phyloP scores from a whole-genome alignment of 1,284 basidiomycete species.

The Moniliella sp. region DNA sequence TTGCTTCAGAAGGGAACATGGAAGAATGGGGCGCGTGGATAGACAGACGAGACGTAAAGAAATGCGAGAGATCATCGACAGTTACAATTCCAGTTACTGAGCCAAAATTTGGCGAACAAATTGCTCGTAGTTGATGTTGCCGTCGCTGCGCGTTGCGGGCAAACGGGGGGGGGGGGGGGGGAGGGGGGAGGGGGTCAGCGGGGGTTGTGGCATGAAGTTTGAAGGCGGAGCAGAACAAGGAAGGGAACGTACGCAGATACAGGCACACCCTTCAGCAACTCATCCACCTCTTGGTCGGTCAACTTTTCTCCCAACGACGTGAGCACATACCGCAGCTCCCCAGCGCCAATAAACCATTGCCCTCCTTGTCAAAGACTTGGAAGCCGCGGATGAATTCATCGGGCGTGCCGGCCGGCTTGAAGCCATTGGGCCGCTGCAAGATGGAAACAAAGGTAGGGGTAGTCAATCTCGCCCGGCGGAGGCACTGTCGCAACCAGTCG shows the following conservation, averaged over 20 bases:
- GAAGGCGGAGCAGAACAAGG: background rate
- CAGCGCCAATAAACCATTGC: slow-evolving; percentile 84
- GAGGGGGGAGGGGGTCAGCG: background rate
- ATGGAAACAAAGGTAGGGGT: slow-evolving; percentile 57
- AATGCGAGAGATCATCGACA: too few relatives aligned
- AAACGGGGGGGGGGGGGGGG: background rate
- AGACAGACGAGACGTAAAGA: too few relatives aligned
- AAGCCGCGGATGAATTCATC: slow-evolving; percentile 98
- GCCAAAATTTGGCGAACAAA: slow-evolving; percentile 69
- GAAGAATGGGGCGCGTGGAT: too few relatives aligned
- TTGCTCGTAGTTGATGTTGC: slow-evolving; percentile 89
- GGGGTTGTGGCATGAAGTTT: background rate
- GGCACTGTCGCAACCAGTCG: too few relatives aligned
- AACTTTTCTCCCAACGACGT: slow-evolving; percentile 94
- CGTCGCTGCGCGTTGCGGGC: too few relatives aligned
- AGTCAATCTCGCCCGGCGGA: too few relatives aligned
- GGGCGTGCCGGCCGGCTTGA: slow-evolving; percentile 50
- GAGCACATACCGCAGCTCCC: slow-evolving; percentile 72
- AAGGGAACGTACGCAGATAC: slow-evolving; percentile 49
- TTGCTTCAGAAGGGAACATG: too few relatives aligned
- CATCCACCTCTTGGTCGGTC: slow-evolving; percentile 89
- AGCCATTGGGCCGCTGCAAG: slow-evolving; percentile 78
- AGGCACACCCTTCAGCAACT: slow-evolving; percentile 80
- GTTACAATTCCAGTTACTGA: too few relatives aligned
- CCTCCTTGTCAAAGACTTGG: slow-evolving; percentile 96